phyloP scores from a whole-genome alignment of 75 land plant genomes.

The Ceratopteris richardii region DNA sequence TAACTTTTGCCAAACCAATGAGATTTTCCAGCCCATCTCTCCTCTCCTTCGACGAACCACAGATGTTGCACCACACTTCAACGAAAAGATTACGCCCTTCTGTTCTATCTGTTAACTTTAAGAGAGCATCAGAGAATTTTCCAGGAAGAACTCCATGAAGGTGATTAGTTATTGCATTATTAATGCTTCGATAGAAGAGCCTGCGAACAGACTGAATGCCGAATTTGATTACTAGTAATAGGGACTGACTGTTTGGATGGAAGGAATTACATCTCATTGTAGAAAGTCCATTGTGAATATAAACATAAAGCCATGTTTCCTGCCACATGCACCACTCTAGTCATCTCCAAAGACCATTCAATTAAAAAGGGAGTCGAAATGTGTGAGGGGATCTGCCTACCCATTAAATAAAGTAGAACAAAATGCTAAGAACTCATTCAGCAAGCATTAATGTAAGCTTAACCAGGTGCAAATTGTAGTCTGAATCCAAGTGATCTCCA shows the following conservation, averaged over 20 bases:
- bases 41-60: background rate
- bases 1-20: background rate
- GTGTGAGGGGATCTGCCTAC: too few species aligned
- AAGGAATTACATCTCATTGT: background rate
- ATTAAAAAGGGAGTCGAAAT: too few species aligned
- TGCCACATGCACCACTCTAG: background rate
- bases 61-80: background rate
- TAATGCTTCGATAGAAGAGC: background rate
- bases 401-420: too few species aligned
- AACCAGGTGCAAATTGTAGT: too few species aligned
- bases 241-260: background rate
- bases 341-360: too few species aligned
- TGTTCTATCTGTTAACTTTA: background rate
- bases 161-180: background rate
- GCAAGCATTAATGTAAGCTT: too few species aligned
- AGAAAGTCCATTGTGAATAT: constrained; percentile 4
- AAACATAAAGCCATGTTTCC: constrained; percentile 7
- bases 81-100: background rate
- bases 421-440: too few species aligned
- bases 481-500: too few species aligned
- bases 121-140: background rate
- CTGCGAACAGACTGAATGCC: background rate
- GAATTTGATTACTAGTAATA: background rate
- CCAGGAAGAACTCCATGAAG: too few species aligned
- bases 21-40: background rate